A percentile compares a stretch with the other conserved stretches of the same genome.
These are phyloP conservation scores for Ottelia alismoides DNA, from an alignment of 106 monocot species.

Conservation along the genomic window DNA sequence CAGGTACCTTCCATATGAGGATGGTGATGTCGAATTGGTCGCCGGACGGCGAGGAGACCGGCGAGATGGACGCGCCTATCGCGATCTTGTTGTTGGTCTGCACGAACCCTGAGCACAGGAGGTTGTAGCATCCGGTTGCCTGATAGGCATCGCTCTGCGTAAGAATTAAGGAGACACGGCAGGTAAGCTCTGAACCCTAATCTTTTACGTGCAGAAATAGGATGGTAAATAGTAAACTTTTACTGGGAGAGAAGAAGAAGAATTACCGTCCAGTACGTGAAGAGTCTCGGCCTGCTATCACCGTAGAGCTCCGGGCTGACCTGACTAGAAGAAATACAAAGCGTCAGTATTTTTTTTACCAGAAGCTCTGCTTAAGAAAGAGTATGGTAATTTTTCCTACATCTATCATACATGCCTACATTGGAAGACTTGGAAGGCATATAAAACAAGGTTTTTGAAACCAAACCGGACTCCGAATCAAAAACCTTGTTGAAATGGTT, in stretches of 20 bases:
- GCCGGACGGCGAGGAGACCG: constrained; percentile 30
- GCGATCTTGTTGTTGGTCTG: constrained; percentile 70
- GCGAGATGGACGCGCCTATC: constrained; percentile 67
- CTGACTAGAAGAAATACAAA: constrained; percentile 96
- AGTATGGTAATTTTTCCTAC: too few relatives aligned
- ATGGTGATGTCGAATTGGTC: constrained; percentile 58
- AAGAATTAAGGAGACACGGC: too few relatives aligned
- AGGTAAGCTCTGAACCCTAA: too few relatives aligned
- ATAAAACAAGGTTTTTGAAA: too few relatives aligned
- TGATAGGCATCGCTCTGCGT: constrained; percentile 68
- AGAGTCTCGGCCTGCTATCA: constrained; percentile 91
- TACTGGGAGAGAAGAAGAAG: too few relatives aligned
- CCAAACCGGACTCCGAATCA: too few relatives aligned
- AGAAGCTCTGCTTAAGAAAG: too few relatives aligned
- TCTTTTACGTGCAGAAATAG: too few relatives aligned
- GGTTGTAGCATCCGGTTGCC: constrained; percentile 77
- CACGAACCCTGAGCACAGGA: constrained; percentile 54
- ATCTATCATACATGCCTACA: too few relatives aligned
- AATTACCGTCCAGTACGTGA: constrained; percentile 99
- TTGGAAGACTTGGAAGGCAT: too few relatives aligned
- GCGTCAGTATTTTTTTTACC: constrained; percentile 39
- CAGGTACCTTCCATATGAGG: constrained; percentile 59
- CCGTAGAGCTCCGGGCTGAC: constrained; percentile 99
- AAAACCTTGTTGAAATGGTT: too few relatives aligned
- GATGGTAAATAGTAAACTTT: too few relatives aligned